Evolutionary conservation across 805 yeast species (phyloP).

Genomic region (Middelhovenomyces tepae): DNA sequence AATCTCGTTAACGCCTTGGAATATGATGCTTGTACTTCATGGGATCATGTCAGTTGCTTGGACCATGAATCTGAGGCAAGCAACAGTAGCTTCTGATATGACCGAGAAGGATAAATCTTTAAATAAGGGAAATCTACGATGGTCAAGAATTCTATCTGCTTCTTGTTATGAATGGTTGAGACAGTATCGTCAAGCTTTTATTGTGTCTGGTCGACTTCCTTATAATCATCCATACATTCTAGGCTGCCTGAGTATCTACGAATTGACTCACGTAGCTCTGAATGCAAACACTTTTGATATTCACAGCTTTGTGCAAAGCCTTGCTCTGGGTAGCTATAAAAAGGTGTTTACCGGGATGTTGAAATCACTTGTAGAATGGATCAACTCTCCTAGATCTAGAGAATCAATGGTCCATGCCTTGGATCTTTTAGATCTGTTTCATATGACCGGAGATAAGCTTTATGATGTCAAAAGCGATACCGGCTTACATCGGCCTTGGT

Average conservation of each 20-base stretch:
- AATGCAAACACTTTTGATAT: conserved; percentile 13
- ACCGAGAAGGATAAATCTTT: conserved; percentile 4
- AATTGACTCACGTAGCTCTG: conserved; percentile 18
- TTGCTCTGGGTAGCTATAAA: conserved; percentile 5
- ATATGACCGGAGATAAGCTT: conserved; percentile 9
- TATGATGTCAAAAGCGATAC: conserved; percentile 19
- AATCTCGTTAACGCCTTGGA: conserved; percentile 19
- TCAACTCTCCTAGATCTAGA: conserved; percentile 6
- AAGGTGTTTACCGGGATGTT: conserved; percentile 4
- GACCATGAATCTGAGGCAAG: conserved; percentile 15
- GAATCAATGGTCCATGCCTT: conserved; percentile 16
- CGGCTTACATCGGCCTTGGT: conserved; percentile 20
- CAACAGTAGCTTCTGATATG: conserved; percentile 7
- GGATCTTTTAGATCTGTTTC: conserved; percentile 19
- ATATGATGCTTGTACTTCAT: conserved; percentile 20
- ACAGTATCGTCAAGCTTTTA: conserved; percentile 16
- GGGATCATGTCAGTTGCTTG: conserved; percentile 19
- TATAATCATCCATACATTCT: conserved; percentile 19
- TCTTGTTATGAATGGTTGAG: conserved; percentile 19
- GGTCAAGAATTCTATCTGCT: conserved; percentile 14
- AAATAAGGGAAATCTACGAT: conserved; percentile 4
- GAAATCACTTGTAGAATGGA: conserved; percentile 9
- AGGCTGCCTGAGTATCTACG: conserved; percentile 20
- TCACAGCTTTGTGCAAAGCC: conserved; percentile 10
- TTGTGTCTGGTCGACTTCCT: conserved; percentile 16